phyloP scores from a whole-genome alignment of 2,329 filamentous ascomycete genomes.

The Ceratocystis diversiconidia region DNA sequence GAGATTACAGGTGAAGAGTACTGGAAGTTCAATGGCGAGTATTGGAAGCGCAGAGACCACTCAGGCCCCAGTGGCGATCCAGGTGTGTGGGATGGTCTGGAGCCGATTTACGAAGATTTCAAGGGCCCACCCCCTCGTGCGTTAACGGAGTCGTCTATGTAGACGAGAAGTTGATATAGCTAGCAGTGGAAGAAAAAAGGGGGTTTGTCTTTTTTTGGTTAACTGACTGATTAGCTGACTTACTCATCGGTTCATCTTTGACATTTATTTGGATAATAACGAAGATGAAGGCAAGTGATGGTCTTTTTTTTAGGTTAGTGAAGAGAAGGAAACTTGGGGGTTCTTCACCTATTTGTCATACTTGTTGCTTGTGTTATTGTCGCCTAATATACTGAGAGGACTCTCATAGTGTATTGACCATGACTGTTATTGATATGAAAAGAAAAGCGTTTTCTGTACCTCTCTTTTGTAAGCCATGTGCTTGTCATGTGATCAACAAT shows the following conservation, averaged over 20 bases:
- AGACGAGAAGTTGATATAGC: neutral
- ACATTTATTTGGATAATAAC: neutral
- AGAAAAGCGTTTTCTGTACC: too few relatives aligned
- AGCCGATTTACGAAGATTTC: slow-evolving; percentile 52
- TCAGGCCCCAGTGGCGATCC: slow-evolving; percentile 45
- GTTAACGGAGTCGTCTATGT: slow-evolving; percentile 15
- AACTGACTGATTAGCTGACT: neutral
- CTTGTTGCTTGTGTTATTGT: neutral
- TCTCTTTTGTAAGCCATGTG: too few relatives aligned
- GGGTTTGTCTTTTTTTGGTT: neutral
- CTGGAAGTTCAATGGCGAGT: slow-evolving; percentile 79
- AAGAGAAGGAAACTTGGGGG: neutral
- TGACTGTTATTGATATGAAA: too few relatives aligned
- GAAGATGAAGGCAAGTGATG: neutral
- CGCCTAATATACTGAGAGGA: neutral
- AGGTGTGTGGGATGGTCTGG: slow-evolving; percentile 53
- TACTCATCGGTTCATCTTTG: neutral
- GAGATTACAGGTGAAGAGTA: slow-evolving; percentile 74
- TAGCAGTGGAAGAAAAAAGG: neutral
- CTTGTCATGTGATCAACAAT: too few relatives aligned
- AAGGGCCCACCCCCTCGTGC: slow-evolving; percentile 12
- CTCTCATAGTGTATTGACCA: too few relatives aligned
- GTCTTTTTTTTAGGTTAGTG: neutral
- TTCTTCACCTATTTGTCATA: neutral
- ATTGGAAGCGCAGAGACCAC: slow-evolving; percentile 63